Base-by-base conservation (phyloP, 192 early-diverging fungal species). In the Coemansia sp. region DNA sequence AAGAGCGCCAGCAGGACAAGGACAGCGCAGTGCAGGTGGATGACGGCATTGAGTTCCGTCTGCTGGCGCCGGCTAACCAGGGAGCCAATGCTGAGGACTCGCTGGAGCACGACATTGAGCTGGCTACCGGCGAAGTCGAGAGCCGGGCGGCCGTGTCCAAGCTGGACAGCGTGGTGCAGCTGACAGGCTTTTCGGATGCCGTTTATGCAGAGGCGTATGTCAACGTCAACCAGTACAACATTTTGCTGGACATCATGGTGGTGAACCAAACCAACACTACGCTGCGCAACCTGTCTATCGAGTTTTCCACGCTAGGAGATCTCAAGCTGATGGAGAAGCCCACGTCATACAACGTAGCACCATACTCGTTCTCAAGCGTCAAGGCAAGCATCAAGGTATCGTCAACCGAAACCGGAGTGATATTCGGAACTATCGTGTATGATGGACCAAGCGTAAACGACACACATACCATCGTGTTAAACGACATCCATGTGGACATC, bases 151-250 rank as follows among this genome's bases (percentile, higher is more conserved):
- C 91, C 42, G 88, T 91, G 37, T 94, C 93, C 20, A 95, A 97
- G 81, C 81, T 99, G 58, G 91, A 87, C 61, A 86, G 89, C 46
- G 92, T 99, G 14, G 88, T 97, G 18, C 96, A 97, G 76, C 80
- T 99, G 42, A 98, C 96, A 7, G 96, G 91, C 13, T 99, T 93
- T 78, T 95, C 93, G 3, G 96, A 99, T 67, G 91, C 93, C 2
- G 93, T 99, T n/a, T 99, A 99, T 63, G 95, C 95, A 3, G 96
- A 99, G 74, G 96, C 93, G 0, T 96, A 97, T 67, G 91, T 97
- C 36, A 94, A 83, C 49, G 93, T 99, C 31, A 94, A 94, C 59
- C 94, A 99, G 78, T 97, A 91, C 62, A 94, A 99, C 68, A 96
- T 99, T 68, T 68, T 97, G 54, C 81, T 96, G 36, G 93, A 98